These are phyloP conservation scores for Fusarium austroafricanum DNA, from an alignment of 2,329 filamentous ascomycete genomes.

Conservation along the genomic window DNA sequence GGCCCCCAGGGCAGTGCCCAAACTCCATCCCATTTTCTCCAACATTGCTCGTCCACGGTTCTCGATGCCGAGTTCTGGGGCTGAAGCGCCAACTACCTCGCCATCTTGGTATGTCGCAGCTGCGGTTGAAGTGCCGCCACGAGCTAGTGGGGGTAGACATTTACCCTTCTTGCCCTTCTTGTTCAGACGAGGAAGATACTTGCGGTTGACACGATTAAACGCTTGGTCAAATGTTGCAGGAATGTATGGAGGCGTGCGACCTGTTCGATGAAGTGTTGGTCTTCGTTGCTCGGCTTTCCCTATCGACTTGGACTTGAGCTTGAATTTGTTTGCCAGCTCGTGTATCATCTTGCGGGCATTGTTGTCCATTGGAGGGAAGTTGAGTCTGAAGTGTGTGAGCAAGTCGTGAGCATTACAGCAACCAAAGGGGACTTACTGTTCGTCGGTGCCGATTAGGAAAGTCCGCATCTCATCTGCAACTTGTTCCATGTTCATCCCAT, in stretches of 20 bases:
- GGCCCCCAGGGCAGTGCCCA: slow-evolving; percentile 85
- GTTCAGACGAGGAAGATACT: slow-evolving; percentile 68
- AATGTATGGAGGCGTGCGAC: slow-evolving; percentile 70
- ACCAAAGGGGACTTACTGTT: slow-evolving; percentile 64
- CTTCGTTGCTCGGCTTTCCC: slow-evolving; percentile 80
- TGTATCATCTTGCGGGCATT: slow-evolving; percentile 82
- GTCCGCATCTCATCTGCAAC: slow-evolving; percentile 77
- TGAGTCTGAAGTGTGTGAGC: slow-evolving; percentile 61
- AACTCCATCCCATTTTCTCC: slow-evolving; percentile 97
- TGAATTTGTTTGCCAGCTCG: slow-evolving; percentile 78
- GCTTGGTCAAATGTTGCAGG: slow-evolving; percentile 64
- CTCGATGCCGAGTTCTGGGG: slow-evolving; percentile 83
- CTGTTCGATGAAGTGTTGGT: slow-evolving; percentile 81
- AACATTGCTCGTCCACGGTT: slow-evolving; percentile 90
- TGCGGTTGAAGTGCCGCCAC: slow-evolving; percentile 31
- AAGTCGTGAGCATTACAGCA: slow-evolving; percentile 17
- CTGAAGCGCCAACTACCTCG: slow-evolving; percentile 86
- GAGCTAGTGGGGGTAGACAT: slow-evolving; percentile 42
- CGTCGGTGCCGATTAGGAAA: slow-evolving; percentile 74
- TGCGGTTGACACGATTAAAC: slow-evolving; percentile 54
- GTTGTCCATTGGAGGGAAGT: slow-evolving; percentile 87
- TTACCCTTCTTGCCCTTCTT: slow-evolving; percentile 51
- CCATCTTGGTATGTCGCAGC: slow-evolving; percentile 76
- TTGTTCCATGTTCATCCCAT: slow-evolving; percentile 77
- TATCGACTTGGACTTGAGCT: slow-evolving; percentile 84